phyloP scores from a whole-genome alignment of 306 rosid species.

The Cicer chorassanicum region DNA sequence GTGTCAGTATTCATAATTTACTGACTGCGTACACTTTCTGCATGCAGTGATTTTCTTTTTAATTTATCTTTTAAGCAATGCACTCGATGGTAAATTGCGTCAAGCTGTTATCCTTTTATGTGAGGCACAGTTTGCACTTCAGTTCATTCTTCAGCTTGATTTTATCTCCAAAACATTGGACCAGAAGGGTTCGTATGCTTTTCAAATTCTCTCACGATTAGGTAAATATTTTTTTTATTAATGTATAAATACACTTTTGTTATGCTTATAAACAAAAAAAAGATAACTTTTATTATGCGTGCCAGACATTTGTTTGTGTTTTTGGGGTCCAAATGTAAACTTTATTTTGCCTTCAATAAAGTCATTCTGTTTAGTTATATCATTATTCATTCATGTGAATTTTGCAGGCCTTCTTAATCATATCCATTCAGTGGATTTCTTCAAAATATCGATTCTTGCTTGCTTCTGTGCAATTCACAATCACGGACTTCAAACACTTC shows the following conservation, averaged over 20 bases:
- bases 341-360: conserved; percentile 15
- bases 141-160: conserved; percentile 63
- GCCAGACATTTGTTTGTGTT: conserved; percentile 12
- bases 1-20: conserved; percentile 32
- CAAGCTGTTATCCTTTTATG: conserved; percentile 80
- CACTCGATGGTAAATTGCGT: conserved; percentile 64
- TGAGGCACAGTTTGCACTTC: conserved; percentile 81
- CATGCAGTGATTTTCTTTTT: conserved; percentile 89
- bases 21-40: conserved; percentile 44
- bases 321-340: conserved; percentile 26
- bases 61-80: conserved; percentile 79
- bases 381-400: conserved; percentile 35
- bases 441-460: conserved; percentile 75
- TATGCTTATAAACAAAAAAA: conserved; percentile 15
- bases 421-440: conserved; percentile 70
- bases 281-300: conserved; percentile 5
- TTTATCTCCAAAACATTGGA: conserved; percentile 64
- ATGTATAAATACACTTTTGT: conserved; percentile 17
- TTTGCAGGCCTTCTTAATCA: conserved; percentile 76
- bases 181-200: conserved; percentile 65
- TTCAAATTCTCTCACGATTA: conserved; percentile 67
- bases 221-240: conserved; percentile 50
- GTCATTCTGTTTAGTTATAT: conserved; percentile 27
- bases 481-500: conserved; percentile 79
- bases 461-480: conserved; percentile 93